A percentile compares a stretch with the other conserved stretches of the same genome.
phyloP scores from a whole-genome alignment of 441 rosid genomes.

The Croton setiger region DNA sequence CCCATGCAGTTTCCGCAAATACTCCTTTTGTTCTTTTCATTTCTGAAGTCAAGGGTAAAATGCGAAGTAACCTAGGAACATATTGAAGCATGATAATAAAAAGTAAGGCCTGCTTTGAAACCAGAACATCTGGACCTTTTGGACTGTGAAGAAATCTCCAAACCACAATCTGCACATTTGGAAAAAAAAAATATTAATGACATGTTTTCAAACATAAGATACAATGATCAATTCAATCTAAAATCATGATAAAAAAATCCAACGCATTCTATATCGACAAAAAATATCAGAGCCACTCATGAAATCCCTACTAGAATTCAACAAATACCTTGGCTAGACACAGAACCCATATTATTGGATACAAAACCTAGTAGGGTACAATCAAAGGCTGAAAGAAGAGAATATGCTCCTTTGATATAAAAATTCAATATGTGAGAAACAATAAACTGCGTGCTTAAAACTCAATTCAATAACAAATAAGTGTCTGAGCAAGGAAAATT shows the following conservation, averaged over 20 bases:
- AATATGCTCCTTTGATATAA: not conserved
- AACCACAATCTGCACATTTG: slow-evolving; percentile 61
- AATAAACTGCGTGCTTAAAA: not conserved
- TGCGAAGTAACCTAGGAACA: slow-evolving; percentile 69
- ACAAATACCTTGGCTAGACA: not conserved
- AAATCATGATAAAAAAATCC: not conserved
- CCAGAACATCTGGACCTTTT: slow-evolving; percentile 69
- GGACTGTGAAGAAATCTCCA: slow-evolving; percentile 79
- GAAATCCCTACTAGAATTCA: not conserved
- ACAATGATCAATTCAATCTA: slow-evolving; percentile 5
- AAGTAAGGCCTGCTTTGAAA: slow-evolving; percentile 74
- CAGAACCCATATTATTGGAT: not conserved
- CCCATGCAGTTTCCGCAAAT: slow-evolving; percentile 98
- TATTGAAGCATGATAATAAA: slow-evolving; percentile 69
- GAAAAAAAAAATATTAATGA: slow-evolving; percentile 13
- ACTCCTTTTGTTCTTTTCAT: slow-evolving; percentile 94
- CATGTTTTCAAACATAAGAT: slow-evolving; percentile 13
- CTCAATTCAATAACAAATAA: not conserved
- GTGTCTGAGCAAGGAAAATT: not conserved
- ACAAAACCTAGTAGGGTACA: not conserved
- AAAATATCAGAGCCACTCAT: not conserved
- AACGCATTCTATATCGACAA: not conserved
- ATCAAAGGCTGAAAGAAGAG: not conserved
- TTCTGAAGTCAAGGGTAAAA: slow-evolving; percentile 76
- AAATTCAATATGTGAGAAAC: not conserved